Base-by-base conservation (phyloP, 2,329 filamentous ascomycete genomes). In the Ilyonectria mors-panacis region DNA sequence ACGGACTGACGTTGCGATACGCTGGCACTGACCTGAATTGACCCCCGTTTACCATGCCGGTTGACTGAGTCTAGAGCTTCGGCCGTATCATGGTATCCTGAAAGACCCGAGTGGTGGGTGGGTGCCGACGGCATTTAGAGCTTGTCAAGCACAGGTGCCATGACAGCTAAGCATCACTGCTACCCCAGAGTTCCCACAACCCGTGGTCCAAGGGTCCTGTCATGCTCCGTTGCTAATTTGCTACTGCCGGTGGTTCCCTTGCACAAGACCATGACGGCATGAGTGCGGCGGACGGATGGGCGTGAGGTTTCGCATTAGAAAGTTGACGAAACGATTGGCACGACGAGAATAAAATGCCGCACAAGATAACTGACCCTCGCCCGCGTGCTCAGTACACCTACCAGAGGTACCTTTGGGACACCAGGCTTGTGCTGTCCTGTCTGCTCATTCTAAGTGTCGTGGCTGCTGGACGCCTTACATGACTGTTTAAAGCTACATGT, bases 401-500 rank as follows among this genome's bases (percentile, higher is more conserved):
- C 47, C 19, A 28, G n/a, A 35, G 44, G 47, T 63, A 33, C 45
- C 42, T 56, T 37, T 51, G 13, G 30, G 54, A 45, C 48, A 19
- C 35, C 28, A 37, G 30, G 47, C 54, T 59, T 57, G 53, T 39
- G 28, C 39, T 63, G 19, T 60, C 61, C 9, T 48, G 47, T 45
- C 26, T 68, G 42, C 47, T 33, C 47, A 60, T 59, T 69, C 26
- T 37, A 42, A 56, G 58, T 45, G 19, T 56, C 19, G 44, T 54
- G 47, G 37, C 30, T 50, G 51, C 15, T 30, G 28, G 35, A 67
- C 47, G 60, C 74, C 74, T 65, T 70, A 74, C 64, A 68, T 8
- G 61, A 45, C 26, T 56, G 70, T 47, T 59, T 44, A 70, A 62
- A 57, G 67, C 70, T 71, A 53, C 75, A 77, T 77, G 75, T 77